Evolutionary conservation across 2,329 filamentous ascomycete species (phyloP).

Genomic region (Curvularia lunata): DNA sequence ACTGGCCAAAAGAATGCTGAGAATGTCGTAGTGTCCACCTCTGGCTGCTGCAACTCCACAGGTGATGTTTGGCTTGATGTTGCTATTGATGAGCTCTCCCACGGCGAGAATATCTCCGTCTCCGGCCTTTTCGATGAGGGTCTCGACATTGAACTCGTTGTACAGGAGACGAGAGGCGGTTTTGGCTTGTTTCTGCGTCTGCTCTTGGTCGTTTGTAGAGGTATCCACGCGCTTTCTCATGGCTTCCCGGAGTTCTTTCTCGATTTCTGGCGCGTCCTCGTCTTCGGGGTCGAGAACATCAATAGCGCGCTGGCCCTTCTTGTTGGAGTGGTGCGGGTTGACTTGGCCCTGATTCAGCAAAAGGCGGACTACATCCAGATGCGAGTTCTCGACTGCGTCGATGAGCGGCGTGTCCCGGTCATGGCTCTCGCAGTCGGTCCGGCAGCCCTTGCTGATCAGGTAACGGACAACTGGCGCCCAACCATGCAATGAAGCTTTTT

Average conservation of each 20-base stretch:
- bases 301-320: slow-evolving; percentile 89
- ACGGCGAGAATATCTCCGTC: slow-evolving; percentile 58
- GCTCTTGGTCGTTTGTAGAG: slow-evolving; percentile 53
- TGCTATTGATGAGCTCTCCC: slow-evolving; percentile 56
- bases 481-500: slow-evolving; percentile 89
- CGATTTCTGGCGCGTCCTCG: slow-evolving; percentile 81
- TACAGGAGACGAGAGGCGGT: slow-evolving; percentile 54
- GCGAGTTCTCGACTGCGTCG: slow-evolving; percentile 95
- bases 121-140: slow-evolving; percentile 56
- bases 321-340: slow-evolving; percentile 88
- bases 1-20: slow-evolving; percentile 70
- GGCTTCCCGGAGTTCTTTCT: slow-evolving; percentile 70
- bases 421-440: slow-evolving; percentile 77
- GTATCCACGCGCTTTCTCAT: slow-evolving; percentile 56
- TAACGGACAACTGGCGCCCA: slow-evolving; percentile 86
- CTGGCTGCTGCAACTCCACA: slow-evolving; percentile 90
- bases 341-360: slow-evolving; percentile 80
- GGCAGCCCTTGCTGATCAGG: slow-evolving; percentile 82
- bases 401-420: slow-evolving; percentile 89
- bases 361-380: slow-evolving; percentile 84
- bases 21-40: slow-evolving; percentile 86
- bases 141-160: slow-evolving; percentile 58
- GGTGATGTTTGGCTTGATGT: slow-evolving; percentile 73
- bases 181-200: slow-evolving; percentile 42
- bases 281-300: slow-evolving; percentile 78